Base-by-base conservation (phyloP, 2,329 filamentous ascomycete genomes). In the Fusarium sp. region DNA sequence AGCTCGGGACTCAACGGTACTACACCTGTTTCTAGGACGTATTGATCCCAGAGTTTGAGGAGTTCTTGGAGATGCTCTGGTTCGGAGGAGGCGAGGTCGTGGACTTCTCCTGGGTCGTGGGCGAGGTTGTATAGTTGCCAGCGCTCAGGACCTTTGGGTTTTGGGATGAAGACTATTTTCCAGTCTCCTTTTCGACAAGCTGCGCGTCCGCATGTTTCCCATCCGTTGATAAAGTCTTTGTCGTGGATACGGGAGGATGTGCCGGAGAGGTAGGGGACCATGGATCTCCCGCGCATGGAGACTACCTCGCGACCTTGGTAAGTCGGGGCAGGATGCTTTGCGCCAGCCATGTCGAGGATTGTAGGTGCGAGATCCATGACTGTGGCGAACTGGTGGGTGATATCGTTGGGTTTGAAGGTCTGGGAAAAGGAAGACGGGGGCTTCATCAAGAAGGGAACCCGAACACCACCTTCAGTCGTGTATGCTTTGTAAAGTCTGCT, bases 41-140 rank as follows among this genome's bases (percentile, higher is more conserved):
- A 88, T 64, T 84, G 81, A 65, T 88, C 84, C 85, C 87, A 89
- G 18, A 84, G 78, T 70, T 83, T 81, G 6, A 87, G 74, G 72
- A 88, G 77, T 62, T 82, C 78, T 62, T 82, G 71, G 40, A 88
- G 64, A 5, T 80, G 77, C 51, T 84, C 82, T 0, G 81, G 80
- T 20, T 82, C 73, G 20, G 72, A 31, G 18, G 81, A 79, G 0
- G 79, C 75, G 27, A 85, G 69, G 70, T 85, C 83, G 53, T 82
- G 75, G 0, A 82, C 78, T 74, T 89, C 84, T 4, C 85, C 85
- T 0, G 83, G 83, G 65, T 89, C 86, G 1, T 77, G 76, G 6
- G 73, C 75, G 2, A 88, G 77, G 70, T 88, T 83, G 71, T 87
- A 88, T 38, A 89, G 76, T 76, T 88, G 84, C 86, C 86, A 89